Evolutionary conservation across 2,329 filamentous ascomycete genomes (phyloP).

Genomic region (Nemania diffusa): DNA sequence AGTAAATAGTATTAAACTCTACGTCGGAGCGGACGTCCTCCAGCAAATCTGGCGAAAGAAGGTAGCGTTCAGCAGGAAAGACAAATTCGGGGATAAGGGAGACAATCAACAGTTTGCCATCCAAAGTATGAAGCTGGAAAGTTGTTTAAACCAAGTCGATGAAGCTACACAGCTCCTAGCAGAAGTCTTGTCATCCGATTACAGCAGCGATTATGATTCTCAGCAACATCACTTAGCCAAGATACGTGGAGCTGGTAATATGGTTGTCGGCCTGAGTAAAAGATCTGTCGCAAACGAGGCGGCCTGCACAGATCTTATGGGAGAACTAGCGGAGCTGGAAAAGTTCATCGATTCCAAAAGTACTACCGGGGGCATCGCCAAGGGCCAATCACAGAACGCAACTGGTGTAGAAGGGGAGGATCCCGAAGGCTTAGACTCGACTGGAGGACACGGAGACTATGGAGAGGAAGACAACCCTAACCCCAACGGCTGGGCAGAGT

Average conservation of each 20-base stretch:
- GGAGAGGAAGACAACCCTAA: slow-evolving; percentile 11
- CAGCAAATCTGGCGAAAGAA: slow-evolving; percentile 47
- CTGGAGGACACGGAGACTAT: slow-evolving; percentile 2
- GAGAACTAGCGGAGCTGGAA: slow-evolving; percentile 42
- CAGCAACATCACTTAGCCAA: slow-evolving; percentile 43
- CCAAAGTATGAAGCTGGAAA: slow-evolving; percentile 44
- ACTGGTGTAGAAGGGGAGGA: not conserved
- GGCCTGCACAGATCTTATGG: slow-evolving; percentile 44
- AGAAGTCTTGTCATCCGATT: slow-evolving; percentile 19
- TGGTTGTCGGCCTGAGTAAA: slow-evolving; percentile 39
- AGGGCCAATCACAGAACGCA: slow-evolving; percentile 5
- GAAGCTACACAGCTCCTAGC: slow-evolving; percentile 36
- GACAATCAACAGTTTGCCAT: slow-evolving; percentile 39
- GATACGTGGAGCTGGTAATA: slow-evolving; percentile 34
- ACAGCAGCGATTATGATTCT: slow-evolving; percentile 36
- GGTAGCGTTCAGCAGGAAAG: slow-evolving; percentile 35
- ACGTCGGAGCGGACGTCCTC: slow-evolving; percentile 39
- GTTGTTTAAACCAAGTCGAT: slow-evolving; percentile 41
- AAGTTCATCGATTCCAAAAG: slow-evolving; percentile 41
- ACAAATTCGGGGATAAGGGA: slow-evolving; percentile 32
- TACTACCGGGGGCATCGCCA: slow-evolving; percentile 33
- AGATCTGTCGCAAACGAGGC: slow-evolving; percentile 36
- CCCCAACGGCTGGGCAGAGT: not conserved
- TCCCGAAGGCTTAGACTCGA: not conserved
- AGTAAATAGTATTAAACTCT: slow-evolving; percentile 40